These are phyloP conservation scores for Emmonsiellopsis sp. DNA, from an alignment of 2,329 filamentous ascomycete genomes.

Conservation along the genomic window DNA sequence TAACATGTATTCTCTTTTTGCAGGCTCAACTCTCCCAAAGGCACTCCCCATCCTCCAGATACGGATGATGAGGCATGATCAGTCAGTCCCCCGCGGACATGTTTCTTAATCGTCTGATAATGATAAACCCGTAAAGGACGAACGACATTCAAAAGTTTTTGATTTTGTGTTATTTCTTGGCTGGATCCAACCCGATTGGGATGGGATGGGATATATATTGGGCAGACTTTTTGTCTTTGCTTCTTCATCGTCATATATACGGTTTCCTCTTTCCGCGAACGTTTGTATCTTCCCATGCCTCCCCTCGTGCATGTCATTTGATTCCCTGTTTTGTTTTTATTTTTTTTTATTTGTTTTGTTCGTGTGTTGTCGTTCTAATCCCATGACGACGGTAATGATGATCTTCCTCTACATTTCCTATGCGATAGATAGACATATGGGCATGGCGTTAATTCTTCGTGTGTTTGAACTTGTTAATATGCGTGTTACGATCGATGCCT, in stretches of 20 bases:
- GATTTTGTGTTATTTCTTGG: neutral
- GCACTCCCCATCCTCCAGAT: conserved; percentile 65
- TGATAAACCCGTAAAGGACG: neutral
- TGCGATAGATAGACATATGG: neutral
- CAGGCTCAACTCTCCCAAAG: conserved; percentile 78
- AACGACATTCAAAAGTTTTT: conserved; percentile 3
- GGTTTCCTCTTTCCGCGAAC: no score
- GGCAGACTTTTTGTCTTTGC: neutral
- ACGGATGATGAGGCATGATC: conserved; percentile 60
- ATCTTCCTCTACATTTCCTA: neutral
- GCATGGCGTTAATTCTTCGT: neutral
- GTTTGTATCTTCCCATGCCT: no score
- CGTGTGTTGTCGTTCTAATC: neutral
- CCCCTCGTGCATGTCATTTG: neutral
- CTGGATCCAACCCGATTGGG: no score
- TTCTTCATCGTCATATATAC: neutral
- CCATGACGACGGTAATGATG: neutral
- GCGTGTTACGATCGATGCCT: neutral
- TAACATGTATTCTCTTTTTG: conserved; percentile 24
- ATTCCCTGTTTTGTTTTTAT: neutral
- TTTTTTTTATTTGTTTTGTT: neutral
- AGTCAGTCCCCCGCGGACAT: neutral
- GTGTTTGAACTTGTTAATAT: neutral
- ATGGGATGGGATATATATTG: no score
- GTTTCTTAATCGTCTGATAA: no score